These are phyloP conservation scores for Helminthosporium solani DNA, from an alignment of 2,329 filamentous ascomycete genomes.

Conservation along the genomic window DNA sequence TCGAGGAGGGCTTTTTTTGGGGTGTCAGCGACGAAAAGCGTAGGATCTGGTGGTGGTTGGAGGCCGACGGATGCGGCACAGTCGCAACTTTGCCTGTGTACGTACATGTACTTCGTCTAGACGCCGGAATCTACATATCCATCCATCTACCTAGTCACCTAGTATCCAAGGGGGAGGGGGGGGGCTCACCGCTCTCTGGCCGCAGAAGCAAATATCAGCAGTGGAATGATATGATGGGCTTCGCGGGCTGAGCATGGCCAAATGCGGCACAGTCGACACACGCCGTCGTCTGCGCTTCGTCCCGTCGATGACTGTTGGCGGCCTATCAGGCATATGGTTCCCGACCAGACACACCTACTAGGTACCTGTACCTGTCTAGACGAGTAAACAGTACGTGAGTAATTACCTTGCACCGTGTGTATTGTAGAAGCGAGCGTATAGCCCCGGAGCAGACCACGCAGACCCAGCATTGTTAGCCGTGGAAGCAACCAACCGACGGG, in stretches of 20 bases:
- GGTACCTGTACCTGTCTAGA: background rate
- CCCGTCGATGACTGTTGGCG: background rate
- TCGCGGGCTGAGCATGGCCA: background rate
- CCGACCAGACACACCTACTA: too few species aligned
- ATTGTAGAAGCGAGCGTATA: background rate
- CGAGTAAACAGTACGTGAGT: background rate
- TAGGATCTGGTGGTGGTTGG: background rate
- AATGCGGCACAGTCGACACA: background rate
- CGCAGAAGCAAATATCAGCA: too few species aligned
- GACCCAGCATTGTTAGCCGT: too few species aligned
- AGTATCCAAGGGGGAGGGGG: too few species aligned
- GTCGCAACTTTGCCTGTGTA: background rate
- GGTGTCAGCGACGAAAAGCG: background rate
- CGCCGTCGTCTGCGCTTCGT: background rate
- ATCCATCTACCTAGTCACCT: too few species aligned
- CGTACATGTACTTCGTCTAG: background rate
- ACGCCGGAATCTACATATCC: background rate
- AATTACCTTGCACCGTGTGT: background rate
- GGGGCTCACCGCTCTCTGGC: background rate
- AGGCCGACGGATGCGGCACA: background rate
- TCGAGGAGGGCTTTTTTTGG: background rate
- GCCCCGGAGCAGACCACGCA: background rate
- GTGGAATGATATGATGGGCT: too few species aligned
- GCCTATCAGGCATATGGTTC: too few species aligned
- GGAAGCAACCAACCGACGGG: too few species aligned